These are phyloP conservation scores for Flaveria robusta DNA, from an alignment of 129 eudicot genomes.

Conservation along the genomic window DNA sequence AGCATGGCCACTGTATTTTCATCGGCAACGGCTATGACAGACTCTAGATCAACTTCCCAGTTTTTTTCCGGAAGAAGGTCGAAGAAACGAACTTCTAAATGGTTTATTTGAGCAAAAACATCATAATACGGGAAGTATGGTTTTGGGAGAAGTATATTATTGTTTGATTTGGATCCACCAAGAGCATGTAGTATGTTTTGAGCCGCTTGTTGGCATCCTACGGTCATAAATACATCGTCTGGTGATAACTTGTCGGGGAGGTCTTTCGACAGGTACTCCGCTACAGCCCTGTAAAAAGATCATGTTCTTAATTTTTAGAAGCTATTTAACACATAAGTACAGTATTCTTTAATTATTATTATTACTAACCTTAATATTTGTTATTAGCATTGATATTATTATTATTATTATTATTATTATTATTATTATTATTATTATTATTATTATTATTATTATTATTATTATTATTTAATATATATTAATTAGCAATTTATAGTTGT, in stretches of 20 bases:
- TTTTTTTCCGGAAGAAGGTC: slow-evolving; percentile 60
- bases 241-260: slow-evolving; percentile 64
- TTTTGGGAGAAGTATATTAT: slow-evolving; percentile 56
- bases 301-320: too few species aligned
- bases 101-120: slow-evolving; percentile 35
- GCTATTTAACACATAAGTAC: too few species aligned
- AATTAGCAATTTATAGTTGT: too few species aligned
- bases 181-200: slow-evolving; percentile 51
- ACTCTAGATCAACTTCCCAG: slow-evolving; percentile 72
- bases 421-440: too few species aligned
- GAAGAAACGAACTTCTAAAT: slow-evolving; percentile 55
- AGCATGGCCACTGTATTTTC: slow-evolving; percentile 75
- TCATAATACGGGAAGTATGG: slow-evolving; percentile 70
- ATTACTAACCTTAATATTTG: too few species aligned
- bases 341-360: too few species aligned
- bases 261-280: slow-evolving; percentile 62
- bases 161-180: slow-evolving; percentile 49
- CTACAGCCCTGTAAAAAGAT: slow-evolving; percentile 47
- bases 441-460: too few species aligned
- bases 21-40: slow-evolving; percentile 62
- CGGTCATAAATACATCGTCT: slow-evolving; percentile 59
- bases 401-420: too few species aligned
- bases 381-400: too few species aligned
- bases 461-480: too few species aligned
- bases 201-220: slow-evolving; percentile 67